phyloP scores from a whole-genome alignment of 129 eudicot species.

The Chrysanthemum lavandulifolium region DNA sequence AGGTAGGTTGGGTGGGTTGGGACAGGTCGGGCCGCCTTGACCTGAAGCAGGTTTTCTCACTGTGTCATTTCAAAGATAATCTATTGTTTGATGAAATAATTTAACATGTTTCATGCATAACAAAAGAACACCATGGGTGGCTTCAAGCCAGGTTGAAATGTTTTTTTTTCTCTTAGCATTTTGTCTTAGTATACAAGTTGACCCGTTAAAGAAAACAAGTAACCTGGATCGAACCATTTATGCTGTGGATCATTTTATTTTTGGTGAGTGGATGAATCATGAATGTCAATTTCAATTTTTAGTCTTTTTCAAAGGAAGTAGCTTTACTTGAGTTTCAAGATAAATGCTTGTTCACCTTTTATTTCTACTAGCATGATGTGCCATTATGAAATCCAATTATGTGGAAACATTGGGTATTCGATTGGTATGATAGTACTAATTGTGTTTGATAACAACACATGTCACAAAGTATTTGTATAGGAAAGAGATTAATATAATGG shows the following conservation, averaged over 20 bases:
- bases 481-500: no score
- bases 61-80: no score
- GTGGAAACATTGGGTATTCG: not conserved
- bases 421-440: not conserved
- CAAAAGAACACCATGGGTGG: no score
- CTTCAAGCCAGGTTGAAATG: no score
- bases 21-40: no score
- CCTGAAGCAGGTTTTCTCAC: no score
- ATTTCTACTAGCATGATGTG: slow-evolving; percentile 9
- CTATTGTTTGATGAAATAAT: no score
- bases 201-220: no score
- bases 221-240: no score
- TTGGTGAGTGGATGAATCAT: slow-evolving; percentile 21
- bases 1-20: not conserved
- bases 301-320: slow-evolving; percentile 20
- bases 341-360: slow-evolving; percentile 23
- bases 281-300: slow-evolving; percentile 15
- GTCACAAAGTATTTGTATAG: not conserved
- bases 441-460: not conserved
- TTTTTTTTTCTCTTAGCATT: no score
- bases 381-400: slow-evolving; percentile 5
- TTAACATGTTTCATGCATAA: no score
- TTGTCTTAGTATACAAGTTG: no score
- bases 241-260: slow-evolving; percentile 12
- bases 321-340: slow-evolving; percentile 29